Evolutionary conservation across 257 asterid genomes (phyloP).

Genomic region (Penstemon davidsonii): DNA sequence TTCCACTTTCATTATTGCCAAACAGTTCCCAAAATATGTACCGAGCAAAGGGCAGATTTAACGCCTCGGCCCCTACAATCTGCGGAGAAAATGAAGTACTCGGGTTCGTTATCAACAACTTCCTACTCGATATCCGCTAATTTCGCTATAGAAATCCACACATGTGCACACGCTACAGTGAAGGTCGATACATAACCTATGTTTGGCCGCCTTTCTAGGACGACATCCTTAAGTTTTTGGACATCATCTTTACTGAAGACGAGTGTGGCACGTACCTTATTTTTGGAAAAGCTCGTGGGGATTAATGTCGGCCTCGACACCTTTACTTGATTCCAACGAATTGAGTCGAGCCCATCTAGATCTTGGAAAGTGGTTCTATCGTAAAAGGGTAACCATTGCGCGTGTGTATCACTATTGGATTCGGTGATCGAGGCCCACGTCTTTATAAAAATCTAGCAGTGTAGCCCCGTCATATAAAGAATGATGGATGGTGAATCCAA

Average conservation of each 20-base stretch:
- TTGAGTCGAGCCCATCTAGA: background rate
- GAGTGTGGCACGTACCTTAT: conserved; percentile 22
- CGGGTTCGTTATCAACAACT: background rate
- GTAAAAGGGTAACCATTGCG: background rate
- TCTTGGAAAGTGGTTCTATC: conserved; percentile 18
- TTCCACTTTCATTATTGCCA: background rate
- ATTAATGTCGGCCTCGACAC: background rate
- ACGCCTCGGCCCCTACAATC: conserved; percentile 2
- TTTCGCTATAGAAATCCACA: conserved; percentile 25
- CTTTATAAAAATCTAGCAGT: conserved; percentile 12
- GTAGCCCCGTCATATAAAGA: conserved; percentile 22
- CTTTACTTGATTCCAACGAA: background rate
- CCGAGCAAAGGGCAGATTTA: conserved; percentile 5
- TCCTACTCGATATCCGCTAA: background rate
- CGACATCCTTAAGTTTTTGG: conserved; percentile 6
- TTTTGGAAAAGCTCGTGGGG: background rate
- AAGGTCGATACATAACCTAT: conserved; percentile 10
- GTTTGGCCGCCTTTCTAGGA: background rate
- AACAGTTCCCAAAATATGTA: conserved; percentile 25
- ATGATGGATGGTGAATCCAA: conserved; percentile 24
- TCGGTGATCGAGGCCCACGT: conserved; percentile 17
- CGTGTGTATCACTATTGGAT: background rate
- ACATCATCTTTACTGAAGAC: background rate
- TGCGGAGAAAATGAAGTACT: conserved; percentile 5
- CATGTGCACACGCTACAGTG: conserved; percentile 9